phyloP scores from a whole-genome alignment of 176 grass and related monocot species.

The Areca catechu region DNA sequence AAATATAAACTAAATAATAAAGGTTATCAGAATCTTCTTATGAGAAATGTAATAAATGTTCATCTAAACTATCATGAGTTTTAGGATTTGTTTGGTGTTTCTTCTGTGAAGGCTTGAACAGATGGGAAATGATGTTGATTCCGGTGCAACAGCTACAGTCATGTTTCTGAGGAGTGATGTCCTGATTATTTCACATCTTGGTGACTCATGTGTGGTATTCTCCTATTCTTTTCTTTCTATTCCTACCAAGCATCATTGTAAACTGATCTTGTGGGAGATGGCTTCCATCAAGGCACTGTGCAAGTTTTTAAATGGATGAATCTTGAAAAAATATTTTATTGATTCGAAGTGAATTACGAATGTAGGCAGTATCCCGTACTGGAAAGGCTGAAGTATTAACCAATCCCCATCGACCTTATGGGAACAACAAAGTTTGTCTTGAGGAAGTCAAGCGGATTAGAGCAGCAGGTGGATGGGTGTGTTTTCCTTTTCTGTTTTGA shows the following conservation, averaged over 20 bases:
- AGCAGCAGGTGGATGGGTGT: constrained; percentile 99
- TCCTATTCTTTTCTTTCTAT: constrained; percentile 2
- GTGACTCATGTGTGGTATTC: constrained; percentile 73
- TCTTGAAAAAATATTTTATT: background rate
- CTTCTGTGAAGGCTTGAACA: constrained; percentile 14
- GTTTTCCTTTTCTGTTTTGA: constrained; percentile 39
- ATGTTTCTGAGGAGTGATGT: constrained; percentile 79
- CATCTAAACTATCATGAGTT: constrained; percentile 4
- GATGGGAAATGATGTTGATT: constrained; percentile 45
- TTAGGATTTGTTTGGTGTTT: constrained; percentile 1
- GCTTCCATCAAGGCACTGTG: no score
- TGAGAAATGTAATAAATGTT: background rate
- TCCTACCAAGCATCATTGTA: background rate
- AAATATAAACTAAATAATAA: no score
- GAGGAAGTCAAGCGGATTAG: constrained; percentile 85
- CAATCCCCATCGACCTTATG: constrained; percentile 79
- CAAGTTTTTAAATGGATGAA: background rate
- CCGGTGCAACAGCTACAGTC: constrained; percentile 65
- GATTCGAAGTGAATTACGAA: constrained; percentile 16
- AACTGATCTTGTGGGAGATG: background rate
- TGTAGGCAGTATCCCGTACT: constrained; percentile 57
- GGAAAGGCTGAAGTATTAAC: constrained; percentile 76
- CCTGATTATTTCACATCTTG: constrained; percentile 81
- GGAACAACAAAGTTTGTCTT: constrained; percentile 81
- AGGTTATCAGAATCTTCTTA: no score